Base-by-base conservation (phyloP, 164 flowering plant species). In the Nymphaea thermarum region DNA sequence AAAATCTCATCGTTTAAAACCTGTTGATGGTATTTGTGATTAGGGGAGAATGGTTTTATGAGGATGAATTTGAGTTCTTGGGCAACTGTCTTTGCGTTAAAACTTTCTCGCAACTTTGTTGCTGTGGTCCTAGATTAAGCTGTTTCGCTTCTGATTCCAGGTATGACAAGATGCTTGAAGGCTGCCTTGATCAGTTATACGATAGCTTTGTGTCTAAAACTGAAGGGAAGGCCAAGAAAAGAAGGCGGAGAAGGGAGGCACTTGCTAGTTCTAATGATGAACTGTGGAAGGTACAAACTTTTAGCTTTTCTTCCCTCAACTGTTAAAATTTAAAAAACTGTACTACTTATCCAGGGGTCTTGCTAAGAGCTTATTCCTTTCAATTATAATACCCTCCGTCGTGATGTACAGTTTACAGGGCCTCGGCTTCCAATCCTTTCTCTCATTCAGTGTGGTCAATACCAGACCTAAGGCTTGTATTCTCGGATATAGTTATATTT, bases 171-270 rank as follows among this genome's bases (percentile, higher is more conserved):
- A 77, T 88, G 67, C 70, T 91, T 68, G 96, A 93, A 71, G 87
- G 78, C 44, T 69, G 84, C 45, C 85, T 93, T 62, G 98, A 93
- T 71, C 76, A 88, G 71, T 93, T 89, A 41, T 93, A 91, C 82
- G 97, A 91, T 66, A 76, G 80, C 15, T 91, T 43, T 72, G 73
- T 87, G 70, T 70, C 82, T 47, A 86, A 75, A 73, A 84, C 67
- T 55, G 95, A 78, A 65, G 97, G 99, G 68, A 87, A 83, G 64
- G 44, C 93, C 60, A 86, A 77, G 77, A 96, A 84, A 78, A 76
- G 96, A 67, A 94, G 91, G 77, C 94, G 99, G 67, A 78, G 85
- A 65, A 89, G 74, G 78, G 66, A 74, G 63, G 67, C 79, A 6
- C 72, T 80, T 76, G 64, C 83, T 45, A 79, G 85, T 64, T 81